Evolutionary conservation across 2,329 filamentous ascomycete species (phyloP), one percentile per base, ranked within the genome.

Genomic region (Endoconidiophora laricicola): DNA sequence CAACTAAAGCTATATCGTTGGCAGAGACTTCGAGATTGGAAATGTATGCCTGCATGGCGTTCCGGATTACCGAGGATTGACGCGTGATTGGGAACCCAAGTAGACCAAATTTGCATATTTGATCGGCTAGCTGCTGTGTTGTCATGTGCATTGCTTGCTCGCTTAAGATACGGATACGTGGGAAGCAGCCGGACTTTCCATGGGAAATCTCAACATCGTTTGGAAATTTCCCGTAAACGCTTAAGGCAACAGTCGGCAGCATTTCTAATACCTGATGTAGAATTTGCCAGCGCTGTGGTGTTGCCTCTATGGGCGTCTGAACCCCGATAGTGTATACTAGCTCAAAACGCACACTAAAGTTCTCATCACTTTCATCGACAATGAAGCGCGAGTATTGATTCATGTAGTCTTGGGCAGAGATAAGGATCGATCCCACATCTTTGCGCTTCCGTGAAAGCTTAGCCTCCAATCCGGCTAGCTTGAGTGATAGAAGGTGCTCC

Each of bases 351-450:
- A 71, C 66, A 41, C 68, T 74, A 41, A 81, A 73, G 49, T 74
- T 76, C 51, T 81, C 76, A 44, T 83, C 79, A 38, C 73, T 78
- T 59, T 83, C 78, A 51, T 83, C 78, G 0, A 83, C 64, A 2
- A 83, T 66, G 53, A 81, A 77, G 0, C 76, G 63, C 0, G 69
- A 65, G 2, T 60, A 53, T 0, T 46, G 12, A 26, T 72, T 60
- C 1, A 80, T 62, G 54, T 68, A 72, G 0, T 61, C 22, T n/a
- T 76, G 69, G 0, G 61, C 66, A 0, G 58, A 16, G 0, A 72
- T 53, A 12, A 77, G 57, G 1, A 52, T 43, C 1, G 52, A 44
- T 0, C 68, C 68, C 2, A 46, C 39, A 9, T 40, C 16, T 23
- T 50, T 12, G 12, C 43, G 42, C 20, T 42, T 36, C 3, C 16